Base-by-base conservation (phyloP, 441 rosid genomes). In the Flueggea neowawraea region DNA sequence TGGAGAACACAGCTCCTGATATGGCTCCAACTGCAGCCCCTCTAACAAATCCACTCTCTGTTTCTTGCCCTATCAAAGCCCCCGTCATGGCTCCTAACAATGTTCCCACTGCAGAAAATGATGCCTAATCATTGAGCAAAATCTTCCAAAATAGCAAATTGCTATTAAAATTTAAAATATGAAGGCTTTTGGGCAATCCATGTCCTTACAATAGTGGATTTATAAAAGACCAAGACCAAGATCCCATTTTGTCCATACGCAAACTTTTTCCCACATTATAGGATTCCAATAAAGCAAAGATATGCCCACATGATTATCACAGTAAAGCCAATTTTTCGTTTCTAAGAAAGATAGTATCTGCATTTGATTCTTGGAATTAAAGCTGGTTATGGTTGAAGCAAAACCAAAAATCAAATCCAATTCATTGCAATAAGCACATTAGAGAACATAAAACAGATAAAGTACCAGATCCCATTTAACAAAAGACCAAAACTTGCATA, bases 1-100 rank as follows among this genome's bases (percentile, higher is more conserved):
- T 88, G 0, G 97, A 91, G 76, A 95, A 95, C 76, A 95, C 97
- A 65, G 99, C 99, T 54, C 99, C 99, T 0, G 98, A 89, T 12
- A 95, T 95, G 12, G 99, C 97, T 45, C 99, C 98, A 62, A 91
- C 87, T 0, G 98, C 98, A 52, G 98, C 96, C 60, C 99, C 99
- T 74, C 98, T 75, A 44, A 95, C 81, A 68, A 95, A 91, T 16
- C 99, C 99, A 70, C 97, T 91, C 71, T 95, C 99, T 0, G 98
- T 95, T 76, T 91, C 99, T 79, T 95, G 97, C 39, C 99, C 99
- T 56, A 95, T 95, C 72, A 95, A 78, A 75, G 99, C 99, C 51
- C 99, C 97, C 1, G 99, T 91, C 84, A 91, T 69, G 73, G 97
- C 96, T 14, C 99, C 99, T 47, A 95, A 79, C 82, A 95, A 80